A percentile compares a stretch with the other conserved stretches of the same genome.
These are phyloP conservation scores for Glycyrrhiza uralensis DNA, from an alignment of 306 rosid species.

Conservation along the genomic window DNA sequence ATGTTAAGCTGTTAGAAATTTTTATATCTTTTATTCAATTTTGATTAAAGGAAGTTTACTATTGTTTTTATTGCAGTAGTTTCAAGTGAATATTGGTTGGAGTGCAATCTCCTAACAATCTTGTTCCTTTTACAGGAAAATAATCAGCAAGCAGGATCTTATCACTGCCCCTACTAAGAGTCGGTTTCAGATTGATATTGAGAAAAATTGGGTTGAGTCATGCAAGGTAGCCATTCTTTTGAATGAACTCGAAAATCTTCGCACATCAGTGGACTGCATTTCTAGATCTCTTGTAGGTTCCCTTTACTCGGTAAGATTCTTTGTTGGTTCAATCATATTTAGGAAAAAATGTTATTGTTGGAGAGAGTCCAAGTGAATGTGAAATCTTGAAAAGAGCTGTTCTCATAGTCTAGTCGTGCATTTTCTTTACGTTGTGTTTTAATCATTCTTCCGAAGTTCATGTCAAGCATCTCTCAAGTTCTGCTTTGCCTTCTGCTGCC, in stretches of 20 bases:
- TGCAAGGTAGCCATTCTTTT: slow-evolving; percentile 59
- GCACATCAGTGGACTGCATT: too few species aligned
- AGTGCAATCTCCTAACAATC: not conserved
- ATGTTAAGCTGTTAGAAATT: slow-evolving; percentile 17
- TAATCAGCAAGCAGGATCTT: slow-evolving; percentile 61
- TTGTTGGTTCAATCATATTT: too few species aligned
- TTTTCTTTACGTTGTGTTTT: not conserved
- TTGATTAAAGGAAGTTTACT: not conserved
- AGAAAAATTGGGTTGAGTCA: slow-evolving; percentile 87
- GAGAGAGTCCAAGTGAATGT: too few species aligned
- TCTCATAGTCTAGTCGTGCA: not conserved
- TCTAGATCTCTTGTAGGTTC: too few species aligned
- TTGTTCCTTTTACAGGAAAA: slow-evolving; percentile 51
- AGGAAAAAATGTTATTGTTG: too few species aligned
- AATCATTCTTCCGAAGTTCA: not conserved
- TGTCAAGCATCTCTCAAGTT: too few species aligned
- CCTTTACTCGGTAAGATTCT: too few species aligned
- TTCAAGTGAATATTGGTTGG: slow-evolving; percentile 12
- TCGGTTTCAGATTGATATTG: slow-evolving; percentile 76
- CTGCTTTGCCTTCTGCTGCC: too few species aligned
- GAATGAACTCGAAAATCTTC: slow-evolving; percentile 69
- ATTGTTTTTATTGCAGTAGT: too few species aligned
- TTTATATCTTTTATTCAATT: slow-evolving; percentile 17
- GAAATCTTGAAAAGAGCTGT: not conserved
- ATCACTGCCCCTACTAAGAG: slow-evolving; percentile 76